phyloP scores from a whole-genome alignment of 495 filamentous ascomycete genomes.

The Podospora australis region DNA sequence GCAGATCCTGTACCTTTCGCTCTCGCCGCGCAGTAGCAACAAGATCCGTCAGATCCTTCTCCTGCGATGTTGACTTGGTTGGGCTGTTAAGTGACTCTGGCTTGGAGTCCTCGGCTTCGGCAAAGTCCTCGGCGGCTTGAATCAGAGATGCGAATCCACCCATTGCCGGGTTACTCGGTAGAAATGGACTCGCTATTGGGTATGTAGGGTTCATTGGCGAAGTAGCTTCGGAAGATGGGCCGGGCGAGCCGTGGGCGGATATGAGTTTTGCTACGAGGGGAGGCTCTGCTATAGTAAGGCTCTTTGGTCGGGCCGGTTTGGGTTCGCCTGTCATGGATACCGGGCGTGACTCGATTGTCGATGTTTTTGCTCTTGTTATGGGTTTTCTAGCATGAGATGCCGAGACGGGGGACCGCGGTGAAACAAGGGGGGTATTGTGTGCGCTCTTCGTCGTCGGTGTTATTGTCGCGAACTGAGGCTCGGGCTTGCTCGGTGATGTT shows the following conservation, averaged over 20 bases:
- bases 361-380: slow-evolving; percentile 7
- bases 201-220: slow-evolving; percentile 13
- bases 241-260: slow-evolving; percentile 17
- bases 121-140: slow-evolving; percentile 44
- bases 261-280: slow-evolving; percentile 18
- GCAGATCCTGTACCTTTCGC: slow-evolving; percentile 92
- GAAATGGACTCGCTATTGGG: background rate
- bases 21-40: slow-evolving; percentile 83
- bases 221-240: slow-evolving; percentile 20
- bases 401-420: slow-evolving; percentile 17
- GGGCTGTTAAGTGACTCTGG: slow-evolving; percentile 44
- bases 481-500: slow-evolving; percentile 37
- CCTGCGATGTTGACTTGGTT: slow-evolving; percentile 38
- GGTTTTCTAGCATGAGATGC: slow-evolving; percentile 1
- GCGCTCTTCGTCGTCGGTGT: slow-evolving; percentile 16
- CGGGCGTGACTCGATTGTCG: background rate
- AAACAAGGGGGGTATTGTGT: slow-evolving; percentile 7
- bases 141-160: slow-evolving; percentile 38
- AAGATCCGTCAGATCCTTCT: slow-evolving; percentile 55
- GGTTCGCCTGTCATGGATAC: slow-evolving; percentile 10
- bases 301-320: slow-evolving; percentile 18
- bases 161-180: slow-evolving; percentile 13
- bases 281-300: slow-evolving; percentile 21
- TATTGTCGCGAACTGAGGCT: no score
- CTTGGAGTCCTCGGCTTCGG: slow-evolving; percentile 23